Evolutionary conservation across 768 basidiomycete species (phyloP).

Genomic region (Boletus sp.): DNA sequence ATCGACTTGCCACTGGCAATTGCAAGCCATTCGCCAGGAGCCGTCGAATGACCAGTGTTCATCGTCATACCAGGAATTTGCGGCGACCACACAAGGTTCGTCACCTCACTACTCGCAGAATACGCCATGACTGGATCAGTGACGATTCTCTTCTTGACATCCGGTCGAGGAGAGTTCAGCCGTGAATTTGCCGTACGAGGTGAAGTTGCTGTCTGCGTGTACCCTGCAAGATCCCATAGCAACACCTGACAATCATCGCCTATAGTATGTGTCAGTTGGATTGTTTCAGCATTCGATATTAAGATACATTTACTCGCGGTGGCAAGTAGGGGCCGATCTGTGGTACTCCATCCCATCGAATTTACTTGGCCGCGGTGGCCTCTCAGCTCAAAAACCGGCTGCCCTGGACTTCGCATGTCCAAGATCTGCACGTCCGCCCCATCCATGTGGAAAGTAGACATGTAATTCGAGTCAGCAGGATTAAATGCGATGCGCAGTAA

Average conservation of each 20-base stretch:
- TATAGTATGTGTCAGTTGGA: conserved; percentile 30
- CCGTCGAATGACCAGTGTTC: conserved; percentile 69
- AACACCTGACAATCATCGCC: conserved; percentile 94
- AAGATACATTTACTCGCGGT: conserved; percentile 66
- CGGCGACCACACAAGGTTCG: conserved; percentile 87
- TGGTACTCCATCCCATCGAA: conserved; percentile 86
- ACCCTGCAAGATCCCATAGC: conserved; percentile 80
- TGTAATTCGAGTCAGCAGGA: conserved; percentile 88
- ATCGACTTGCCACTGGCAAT: conserved; percentile 79
- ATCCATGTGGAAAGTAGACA: conserved; percentile 97
- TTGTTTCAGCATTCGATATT: neutral
- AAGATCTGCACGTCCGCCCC: conserved; percentile 86
- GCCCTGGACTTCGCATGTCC: conserved; percentile 95
- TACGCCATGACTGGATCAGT: conserved; percentile 84
- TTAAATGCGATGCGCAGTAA: conserved; percentile 88
- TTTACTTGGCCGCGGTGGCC: conserved; percentile 82
- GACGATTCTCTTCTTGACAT: conserved; percentile 70
- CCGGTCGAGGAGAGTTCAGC: conserved; percentile 76
- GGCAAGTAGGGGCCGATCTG: conserved; percentile 78
- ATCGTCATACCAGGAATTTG: conserved; percentile 73
- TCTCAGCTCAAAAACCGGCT: conserved; percentile 87
- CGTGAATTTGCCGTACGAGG: conserved; percentile 69
- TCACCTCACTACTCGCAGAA: conserved; percentile 72
- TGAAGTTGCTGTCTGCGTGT: conserved; percentile 60
- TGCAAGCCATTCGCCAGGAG: conserved; percentile 83